Percentiles rank a stretch among this genome's conserved stretches.
These are phyloP conservation scores for Talaromyces verruculosus DNA, from an alignment of 2,329 filamentous ascomycete species.

Conservation along the genomic window DNA sequence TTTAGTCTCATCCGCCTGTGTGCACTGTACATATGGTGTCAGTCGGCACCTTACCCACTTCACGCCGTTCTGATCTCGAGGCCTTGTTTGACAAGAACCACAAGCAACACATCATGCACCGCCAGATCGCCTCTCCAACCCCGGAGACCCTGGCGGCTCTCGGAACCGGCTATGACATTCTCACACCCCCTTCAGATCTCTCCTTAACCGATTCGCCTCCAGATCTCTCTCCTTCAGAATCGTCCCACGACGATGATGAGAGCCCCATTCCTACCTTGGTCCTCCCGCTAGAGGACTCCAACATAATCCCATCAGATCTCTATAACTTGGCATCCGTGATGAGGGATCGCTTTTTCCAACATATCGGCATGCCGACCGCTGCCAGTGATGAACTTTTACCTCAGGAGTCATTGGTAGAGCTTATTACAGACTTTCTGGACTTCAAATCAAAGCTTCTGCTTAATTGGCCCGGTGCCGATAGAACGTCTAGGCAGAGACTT, in stretches of 20 bases:
- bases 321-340: conserved; percentile 3
- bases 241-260: neutral
- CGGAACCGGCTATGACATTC: neutral
- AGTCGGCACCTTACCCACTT: neutral
- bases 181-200: neutral
- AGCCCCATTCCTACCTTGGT: neutral
- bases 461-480: neutral
- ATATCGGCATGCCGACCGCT: neutral
- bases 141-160: neutral
- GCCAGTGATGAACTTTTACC: neutral
- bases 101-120: neutral
- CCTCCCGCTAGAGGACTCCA: neutral
- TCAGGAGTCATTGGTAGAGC: conserved; percentile 3
- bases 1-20: neutral
- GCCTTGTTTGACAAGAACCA: neutral
- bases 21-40: neutral
- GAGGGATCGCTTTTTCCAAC: conserved; percentile 6
- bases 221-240: neutral
- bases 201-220: neutral
- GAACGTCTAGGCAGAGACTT: neutral
- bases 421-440: neutral
- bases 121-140: neutral
- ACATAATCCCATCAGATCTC: neutral
- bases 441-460: neutral
- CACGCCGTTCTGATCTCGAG: neutral